Conservation (phyloP, 768 basidiomycete genomes). For the Boletus subcaerulescens region DNA sequence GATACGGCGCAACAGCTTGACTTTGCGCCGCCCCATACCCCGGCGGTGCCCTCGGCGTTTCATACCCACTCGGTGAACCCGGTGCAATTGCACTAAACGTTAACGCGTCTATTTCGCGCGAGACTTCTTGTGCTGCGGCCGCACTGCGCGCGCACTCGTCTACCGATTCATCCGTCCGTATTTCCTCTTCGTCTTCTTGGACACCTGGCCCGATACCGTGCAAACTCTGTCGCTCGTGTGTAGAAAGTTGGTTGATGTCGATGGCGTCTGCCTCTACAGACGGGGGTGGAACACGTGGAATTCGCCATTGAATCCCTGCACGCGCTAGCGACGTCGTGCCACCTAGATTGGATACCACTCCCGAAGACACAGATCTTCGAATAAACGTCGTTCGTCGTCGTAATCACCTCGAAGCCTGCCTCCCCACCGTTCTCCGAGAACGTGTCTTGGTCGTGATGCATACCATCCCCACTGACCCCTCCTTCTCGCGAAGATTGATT, state of each 20-base stretch:
- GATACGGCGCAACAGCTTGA: not conserved
- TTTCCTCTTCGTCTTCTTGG: constrained; percentile 28
- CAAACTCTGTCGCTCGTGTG: constrained; percentile 2
- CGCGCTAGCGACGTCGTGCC: constrained; percentile 10
- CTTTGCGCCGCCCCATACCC: constrained; percentile 5
- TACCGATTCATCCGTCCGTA: constrained; percentile 25
- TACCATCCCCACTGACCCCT: constrained; percentile 3
- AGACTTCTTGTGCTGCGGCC: constrained; percentile 67
- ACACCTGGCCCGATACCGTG: not conserved
- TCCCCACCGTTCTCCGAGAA: constrained; percentile 11
- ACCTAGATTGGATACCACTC: not conserved
- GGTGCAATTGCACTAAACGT: constrained; percentile 35
- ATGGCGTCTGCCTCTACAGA: constrained; percentile 26
- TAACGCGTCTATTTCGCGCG: constrained; percentile 60
- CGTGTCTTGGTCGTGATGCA: constrained; percentile 10
- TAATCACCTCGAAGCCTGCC: not conserved
- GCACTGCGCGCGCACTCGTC: constrained; percentile 56
- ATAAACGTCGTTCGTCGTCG: not conserved
- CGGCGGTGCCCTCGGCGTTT: constrained; percentile 14
- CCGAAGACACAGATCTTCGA: constrained; percentile 9
- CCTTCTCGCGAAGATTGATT: constrained; percentile 5
- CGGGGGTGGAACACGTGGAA: constrained; percentile 40
- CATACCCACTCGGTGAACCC: constrained; percentile 9
- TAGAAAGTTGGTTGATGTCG: not conserved
- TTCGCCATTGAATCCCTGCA: constrained; percentile 24